phyloP scores from a whole-genome alignment of 2,329 filamentous ascomycete genomes.

The Graphilbum ipis-grandicollis region DNA sequence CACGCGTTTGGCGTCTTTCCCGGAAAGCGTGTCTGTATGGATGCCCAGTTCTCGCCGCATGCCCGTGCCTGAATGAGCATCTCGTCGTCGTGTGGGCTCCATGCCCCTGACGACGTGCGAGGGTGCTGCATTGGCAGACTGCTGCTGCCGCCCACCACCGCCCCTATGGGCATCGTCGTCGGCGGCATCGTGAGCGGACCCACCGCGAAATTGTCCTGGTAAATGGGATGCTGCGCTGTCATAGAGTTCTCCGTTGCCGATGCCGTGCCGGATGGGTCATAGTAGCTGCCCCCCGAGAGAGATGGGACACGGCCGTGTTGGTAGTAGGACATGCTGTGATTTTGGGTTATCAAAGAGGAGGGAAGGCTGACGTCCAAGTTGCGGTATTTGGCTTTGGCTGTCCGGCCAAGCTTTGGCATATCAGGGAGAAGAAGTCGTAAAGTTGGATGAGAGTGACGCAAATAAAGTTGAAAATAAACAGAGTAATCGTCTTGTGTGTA shows the following conservation, averaged over 20 bases:
- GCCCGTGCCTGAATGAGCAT: conserved; percentile 54
- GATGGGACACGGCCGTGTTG: conserved; percentile 9
- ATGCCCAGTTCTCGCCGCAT: conserved; percentile 66
- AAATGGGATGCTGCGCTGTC: conserved; percentile 2
- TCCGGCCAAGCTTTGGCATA: conserved; percentile 15
- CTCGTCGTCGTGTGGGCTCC: conserved; percentile 60
- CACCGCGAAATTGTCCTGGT: conserved; percentile 17
- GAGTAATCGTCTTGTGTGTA: too few species aligned
- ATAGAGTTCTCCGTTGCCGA: conserved; percentile 9
- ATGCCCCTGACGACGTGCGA: conserved; percentile 46
- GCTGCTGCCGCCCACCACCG: background rate
- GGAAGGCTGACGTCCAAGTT: conserved; percentile 5
- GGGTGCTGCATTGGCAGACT: conserved; percentile 20
- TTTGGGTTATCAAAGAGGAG: conserved; percentile 8
- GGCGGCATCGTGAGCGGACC: conserved; percentile 5
- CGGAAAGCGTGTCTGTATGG: conserved; percentile 62
- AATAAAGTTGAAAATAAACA: too few species aligned
- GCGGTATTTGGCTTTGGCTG: conserved; percentile 13
- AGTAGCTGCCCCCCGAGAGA: conserved; percentile 12
- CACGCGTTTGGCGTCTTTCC: conserved; percentile 69
- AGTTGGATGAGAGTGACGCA: too few species aligned
- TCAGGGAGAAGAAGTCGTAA: conserved; percentile 1
- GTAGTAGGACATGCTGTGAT: conserved; percentile 17
- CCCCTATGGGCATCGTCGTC: background rate
- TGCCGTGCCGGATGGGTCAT: conserved; percentile 9